Evolutionary conservation across 306 rosid species (phyloP).

Genomic region (Senna siamea): DNA sequence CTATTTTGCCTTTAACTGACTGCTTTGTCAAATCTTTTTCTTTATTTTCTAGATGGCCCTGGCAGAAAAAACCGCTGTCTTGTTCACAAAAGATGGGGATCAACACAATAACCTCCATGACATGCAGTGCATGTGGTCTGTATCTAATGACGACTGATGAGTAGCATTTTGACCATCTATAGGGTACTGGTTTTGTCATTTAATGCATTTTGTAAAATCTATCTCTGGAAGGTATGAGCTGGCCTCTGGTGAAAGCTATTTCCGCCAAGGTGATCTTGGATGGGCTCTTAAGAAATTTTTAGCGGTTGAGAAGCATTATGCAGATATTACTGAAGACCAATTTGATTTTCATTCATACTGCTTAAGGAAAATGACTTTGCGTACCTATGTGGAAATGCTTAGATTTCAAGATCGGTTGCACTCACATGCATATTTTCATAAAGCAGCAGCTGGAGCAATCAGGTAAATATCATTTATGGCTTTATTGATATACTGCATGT

Average conservation of each 20-base stretch:
- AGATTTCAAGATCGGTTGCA: constrained; percentile 78
- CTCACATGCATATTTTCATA: constrained; percentile 68
- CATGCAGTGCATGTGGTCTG: constrained; percentile 90
- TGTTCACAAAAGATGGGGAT: constrained; percentile 80
- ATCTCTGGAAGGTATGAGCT: constrained; percentile 68
- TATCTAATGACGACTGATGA: constrained; percentile 32
- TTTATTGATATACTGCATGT: constrained; percentile 4
- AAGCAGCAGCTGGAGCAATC: constrained; percentile 79
- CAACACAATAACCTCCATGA: constrained; percentile 81
- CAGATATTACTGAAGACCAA: constrained; percentile 86
- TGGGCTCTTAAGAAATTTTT: constrained; percentile 66
- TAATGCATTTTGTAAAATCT: constrained; percentile 10
- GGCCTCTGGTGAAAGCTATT: constrained; percentile 76
- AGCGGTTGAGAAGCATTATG: constrained; percentile 78
- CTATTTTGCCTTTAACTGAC: constrained; percentile 22
- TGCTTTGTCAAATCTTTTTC: neutral
- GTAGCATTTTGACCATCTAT: neutral
- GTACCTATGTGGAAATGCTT: constrained; percentile 80
- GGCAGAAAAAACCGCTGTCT: constrained; percentile 76
- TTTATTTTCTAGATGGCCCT: constrained; percentile 53
- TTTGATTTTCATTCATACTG: constrained; percentile 86
- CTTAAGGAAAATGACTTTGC: constrained; percentile 79
- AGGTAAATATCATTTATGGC: constrained; percentile 42
- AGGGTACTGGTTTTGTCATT: constrained; percentile 19
- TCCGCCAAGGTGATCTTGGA: constrained; percentile 78